Percentiles rank a stretch among this genome's conserved stretches.
These are phyloP conservation scores for Albizia julibrissin DNA, from an alignment of 306 rosid species.

Conservation along the genomic window DNA sequence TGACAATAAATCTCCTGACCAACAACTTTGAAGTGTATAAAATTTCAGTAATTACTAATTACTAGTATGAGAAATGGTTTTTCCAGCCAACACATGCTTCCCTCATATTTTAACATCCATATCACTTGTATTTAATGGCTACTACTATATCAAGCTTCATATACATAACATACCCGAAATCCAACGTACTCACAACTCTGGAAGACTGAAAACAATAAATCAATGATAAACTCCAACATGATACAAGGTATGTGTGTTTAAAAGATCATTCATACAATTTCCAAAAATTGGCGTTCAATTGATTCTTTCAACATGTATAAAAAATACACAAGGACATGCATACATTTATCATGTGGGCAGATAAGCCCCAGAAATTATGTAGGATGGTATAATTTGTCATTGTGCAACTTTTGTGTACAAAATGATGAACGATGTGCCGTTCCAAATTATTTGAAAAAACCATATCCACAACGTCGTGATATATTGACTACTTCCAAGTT, in stretches of 20 bases:
- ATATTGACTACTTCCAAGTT: conserved; percentile 2
- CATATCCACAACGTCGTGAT: background rate
- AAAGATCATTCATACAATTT: background rate
- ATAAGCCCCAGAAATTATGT: background rate
- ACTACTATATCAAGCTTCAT: background rate
- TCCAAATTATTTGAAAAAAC: background rate
- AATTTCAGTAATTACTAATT: background rate
- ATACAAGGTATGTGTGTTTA: background rate
- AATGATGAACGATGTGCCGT: background rate
- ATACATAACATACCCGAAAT: background rate
- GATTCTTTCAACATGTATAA: background rate
- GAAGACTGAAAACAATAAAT: background rate
- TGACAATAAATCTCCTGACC: background rate
- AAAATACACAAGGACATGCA: background rate
- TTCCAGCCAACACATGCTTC: background rate
- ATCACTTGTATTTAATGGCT: conserved; percentile 6
- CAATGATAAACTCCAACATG: background rate
- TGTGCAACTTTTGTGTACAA: background rate
- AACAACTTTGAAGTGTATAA: conserved; percentile 1
- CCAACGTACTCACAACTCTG: background rate
- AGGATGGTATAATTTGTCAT: background rate
- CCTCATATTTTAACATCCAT: background rate
- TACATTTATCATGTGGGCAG: background rate
- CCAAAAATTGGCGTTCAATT: background rate
- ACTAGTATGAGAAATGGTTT: background rate